Evolutionary conservation across 257 asterid species (phyloP), one percentile per base, ranked within the genome.

Genomic region (Solanum appendiculatum): DNA sequence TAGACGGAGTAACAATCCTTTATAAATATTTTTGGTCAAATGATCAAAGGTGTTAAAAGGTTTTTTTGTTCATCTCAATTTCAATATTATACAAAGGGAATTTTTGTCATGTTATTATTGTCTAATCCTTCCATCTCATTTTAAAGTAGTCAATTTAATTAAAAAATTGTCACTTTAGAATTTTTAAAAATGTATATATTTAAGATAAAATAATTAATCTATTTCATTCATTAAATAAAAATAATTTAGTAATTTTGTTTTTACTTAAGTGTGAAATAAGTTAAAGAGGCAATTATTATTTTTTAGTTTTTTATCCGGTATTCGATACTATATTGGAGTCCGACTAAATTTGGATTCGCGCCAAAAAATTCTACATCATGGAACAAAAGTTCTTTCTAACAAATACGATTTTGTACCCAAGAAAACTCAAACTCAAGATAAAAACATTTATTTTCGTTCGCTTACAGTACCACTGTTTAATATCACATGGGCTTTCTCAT

Each of bases 351-450:
- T 7, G 0, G 20, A 54, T 54, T 54, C 2, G n/a, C 2, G 18
- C n/a, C 9, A 7, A 0, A 20, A 2, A 18, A 0, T 54, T 54
- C 0, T 9, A 54, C 10, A 4, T n/a, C n/a, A 54, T 54, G 10
- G 1, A 54, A 20, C n/a, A 7, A 18, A 2, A 18, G 1, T 3
- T 0, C 1, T 20, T 54, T 1, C 3, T 7, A 54, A 1, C 2
- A 54, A 7, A 54, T 1, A 2, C 7, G 12, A 54, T 54, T 54
- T 54, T 54, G 1, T 20, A 7, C 2, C 3, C 9, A 54, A 20
- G 4, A 0, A 18, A 21, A 54, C 0, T 54, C 5, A 54, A 20
- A 54, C 7, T 1, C 4, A 9, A 51, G 9, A 51, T 54, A 54
- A 80, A 16, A 15, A 60, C 42, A 78, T 29, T 80, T 48, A 63